Conservation (phyloP, 192 early-diverging fungal genomes). For the Gaertneriomyces semiglobifer region DNA sequence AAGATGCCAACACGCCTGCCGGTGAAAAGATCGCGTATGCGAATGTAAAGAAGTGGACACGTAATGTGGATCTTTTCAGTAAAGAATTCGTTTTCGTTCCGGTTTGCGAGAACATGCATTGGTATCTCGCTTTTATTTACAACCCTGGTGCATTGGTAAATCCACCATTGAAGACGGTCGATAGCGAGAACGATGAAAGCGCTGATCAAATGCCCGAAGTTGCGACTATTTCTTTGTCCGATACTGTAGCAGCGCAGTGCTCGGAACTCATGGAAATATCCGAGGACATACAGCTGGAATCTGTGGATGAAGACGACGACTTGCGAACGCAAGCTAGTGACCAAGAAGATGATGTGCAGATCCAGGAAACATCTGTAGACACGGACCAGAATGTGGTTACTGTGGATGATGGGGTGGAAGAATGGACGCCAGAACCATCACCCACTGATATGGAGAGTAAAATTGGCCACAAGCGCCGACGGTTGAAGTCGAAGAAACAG, state of each 20-base stretch:
- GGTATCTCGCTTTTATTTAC: slow-evolving; percentile 81
- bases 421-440: too few species aligned
- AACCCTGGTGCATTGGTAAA: slow-evolving; percentile 56
- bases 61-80: slow-evolving; percentile 69
- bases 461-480: too few species aligned
- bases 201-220: too few species aligned
- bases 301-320: too few species aligned
- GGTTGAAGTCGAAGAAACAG: too few species aligned
- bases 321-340: background rate
- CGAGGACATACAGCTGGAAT: too few species aligned
- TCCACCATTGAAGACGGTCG: slow-evolving; percentile 9
- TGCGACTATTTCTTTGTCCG: too few species aligned
- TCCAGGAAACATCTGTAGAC: background rate
- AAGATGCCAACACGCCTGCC: background rate
- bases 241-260: too few species aligned
- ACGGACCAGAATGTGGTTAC: background rate
- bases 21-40: slow-evolving; percentile 52
- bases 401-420: too few species aligned
- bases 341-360: slow-evolving; percentile 1
- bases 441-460: too few species aligned
- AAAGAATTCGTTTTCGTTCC: slow-evolving; percentile 71
- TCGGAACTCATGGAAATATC: too few species aligned
- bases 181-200: slow-evolving; percentile 15
- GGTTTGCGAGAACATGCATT: slow-evolving; percentile 56
- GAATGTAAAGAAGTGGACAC: slow-evolving; percentile 74